phyloP scores from a whole-genome alignment of 2,329 filamentous ascomycete genomes.

The Exophiala sp. region DNA sequence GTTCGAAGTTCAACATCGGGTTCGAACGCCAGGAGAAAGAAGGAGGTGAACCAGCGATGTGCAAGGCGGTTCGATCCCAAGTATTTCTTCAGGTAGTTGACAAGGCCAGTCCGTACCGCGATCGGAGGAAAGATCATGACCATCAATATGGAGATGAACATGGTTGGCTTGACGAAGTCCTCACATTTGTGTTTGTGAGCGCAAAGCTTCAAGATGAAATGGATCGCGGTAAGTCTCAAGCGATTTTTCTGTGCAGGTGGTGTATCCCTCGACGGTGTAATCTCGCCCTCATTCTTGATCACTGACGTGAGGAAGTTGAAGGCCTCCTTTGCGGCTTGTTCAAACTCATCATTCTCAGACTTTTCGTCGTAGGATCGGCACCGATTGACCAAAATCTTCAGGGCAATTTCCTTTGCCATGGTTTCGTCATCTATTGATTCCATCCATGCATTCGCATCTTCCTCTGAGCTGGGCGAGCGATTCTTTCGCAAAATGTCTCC shows the following conservation, averaged over 20 bases:
- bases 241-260: conserved; percentile 74
- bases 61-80: conserved; percentile 69
- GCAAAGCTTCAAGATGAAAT: conserved; percentile 79
- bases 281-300: conserved; percentile 71
- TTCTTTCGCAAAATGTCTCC: conserved; percentile 69
- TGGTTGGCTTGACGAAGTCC: conserved; percentile 64
- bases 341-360: conserved; percentile 39
- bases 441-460: conserved; percentile 60
- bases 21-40: conserved; percentile 91
- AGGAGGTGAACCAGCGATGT: conserved; percentile 78
- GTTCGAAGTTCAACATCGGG: conserved; percentile 69
- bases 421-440: conserved; percentile 75
- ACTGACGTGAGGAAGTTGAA: conserved; percentile 77
- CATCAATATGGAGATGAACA: conserved; percentile 78
- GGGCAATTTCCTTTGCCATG: conserved; percentile 74
- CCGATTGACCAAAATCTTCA: conserved; percentile 83
- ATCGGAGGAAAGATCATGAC: conserved; percentile 74
- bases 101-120: conserved; percentile 73
- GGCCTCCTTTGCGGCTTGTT: conserved; percentile 59
- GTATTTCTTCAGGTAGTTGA: conserved; percentile 86
- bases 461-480: conserved; percentile 49
- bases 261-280: conserved; percentile 71
- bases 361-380: conserved; percentile 64
- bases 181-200: conserved; percentile 69
- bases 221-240: conserved; percentile 77